Evolutionary conservation across 768 basidiomycete species (phyloP), one percentile per base, ranked within the genome.

Genomic region (Filobasidium wieringae): DNA sequence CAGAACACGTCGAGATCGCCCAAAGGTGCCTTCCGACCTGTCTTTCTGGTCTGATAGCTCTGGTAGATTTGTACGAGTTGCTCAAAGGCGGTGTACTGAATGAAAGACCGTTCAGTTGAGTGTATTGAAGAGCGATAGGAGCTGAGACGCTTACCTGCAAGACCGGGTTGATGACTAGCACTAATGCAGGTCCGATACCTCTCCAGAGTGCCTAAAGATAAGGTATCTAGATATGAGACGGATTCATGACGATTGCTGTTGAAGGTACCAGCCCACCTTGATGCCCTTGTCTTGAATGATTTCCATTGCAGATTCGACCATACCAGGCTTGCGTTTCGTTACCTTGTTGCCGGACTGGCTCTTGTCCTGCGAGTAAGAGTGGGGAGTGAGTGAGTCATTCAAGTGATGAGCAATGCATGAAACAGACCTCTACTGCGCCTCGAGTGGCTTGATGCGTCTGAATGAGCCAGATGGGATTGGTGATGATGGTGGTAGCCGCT

Each of bases 391-490:
- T 22, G 53, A 4, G 4, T 5, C 43, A 3, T 47, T 19, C 43
- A 24, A 27, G 9, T 19, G 8, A 43, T 22, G 15, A 19, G 8
- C 8, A 8, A n/a, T n/a, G n/a, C n/a, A n/a, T n/a, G n/a, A n/a
- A n/a, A 19, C 41, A n/a, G 14, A 47, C 50, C 36, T 57, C 56
- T 8, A 57, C 56, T 7, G 41, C 47, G 22, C 56, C 56, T 51
- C 56, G 56, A 32, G 71, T 72, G 8, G 86, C 84, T 71, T 93
- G 90, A 7, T 85, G 84, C 5, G 89, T 90, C 71, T 97, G 91
- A 22, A 97, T 79, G 49, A 95, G 90, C 95, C 95, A 99, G 60
- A 97, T 85, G 2, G 93, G 93, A 74, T 97, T 96, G 71, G 83
- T 86, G 62, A 88, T 79, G 62, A 93, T 74, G 3, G 89, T 86